A percentile compares a stretch with the other conserved stretches of the same genome.
Conservation (phyloP, 192 early-diverging fungal species). For the Allomyces macrogynus region DNA sequence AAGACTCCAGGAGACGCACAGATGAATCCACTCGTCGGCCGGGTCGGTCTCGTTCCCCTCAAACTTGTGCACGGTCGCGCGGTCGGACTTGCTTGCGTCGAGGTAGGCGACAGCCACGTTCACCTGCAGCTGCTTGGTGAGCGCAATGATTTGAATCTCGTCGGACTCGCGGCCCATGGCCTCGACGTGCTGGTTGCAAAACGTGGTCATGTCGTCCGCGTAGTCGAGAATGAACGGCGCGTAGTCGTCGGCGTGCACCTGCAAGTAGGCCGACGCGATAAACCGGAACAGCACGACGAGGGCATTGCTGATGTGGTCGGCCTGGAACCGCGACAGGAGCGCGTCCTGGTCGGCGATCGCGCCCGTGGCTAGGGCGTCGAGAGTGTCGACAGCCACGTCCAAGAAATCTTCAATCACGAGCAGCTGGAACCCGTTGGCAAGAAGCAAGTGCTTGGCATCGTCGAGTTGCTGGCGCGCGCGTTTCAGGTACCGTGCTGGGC, state of each 20-base stretch:
- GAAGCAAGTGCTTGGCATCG: conserved; percentile 16
- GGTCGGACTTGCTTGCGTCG: neutral
- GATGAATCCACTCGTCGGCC: neutral
- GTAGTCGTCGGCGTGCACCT: conserved; percentile 30
- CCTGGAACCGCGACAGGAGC: conserved; percentile 26
- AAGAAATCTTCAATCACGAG: conserved; percentile 35
- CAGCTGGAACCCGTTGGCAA: conserved; percentile 19
- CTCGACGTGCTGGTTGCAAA: conserved; percentile 28
- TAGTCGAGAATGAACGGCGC: conserved; percentile 32
- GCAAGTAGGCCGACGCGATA: conserved; percentile 30
- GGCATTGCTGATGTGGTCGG: conserved; percentile 28
- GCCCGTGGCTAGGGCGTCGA: conserved; percentile 9
- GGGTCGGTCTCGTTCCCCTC: neutral
- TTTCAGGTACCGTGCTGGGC: conserved; percentile 7
- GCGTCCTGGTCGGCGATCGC: conserved; percentile 13
- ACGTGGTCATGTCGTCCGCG: conserved; percentile 12
- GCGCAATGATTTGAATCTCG: conserved; percentile 56
- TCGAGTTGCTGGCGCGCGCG: conserved; percentile 15
- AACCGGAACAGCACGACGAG: conserved; percentile 38
- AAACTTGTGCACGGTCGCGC: neutral
- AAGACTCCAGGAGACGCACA: too few species aligned
- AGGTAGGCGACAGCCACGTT: conserved; percentile 26
- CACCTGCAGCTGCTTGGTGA: conserved; percentile 42
- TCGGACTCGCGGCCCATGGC: conserved; percentile 51
- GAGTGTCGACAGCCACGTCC: conserved; percentile 21